Evolutionary conservation across 805 yeast species (phyloP).

Genomic region (Hanseniaspora lindneri): DNA sequence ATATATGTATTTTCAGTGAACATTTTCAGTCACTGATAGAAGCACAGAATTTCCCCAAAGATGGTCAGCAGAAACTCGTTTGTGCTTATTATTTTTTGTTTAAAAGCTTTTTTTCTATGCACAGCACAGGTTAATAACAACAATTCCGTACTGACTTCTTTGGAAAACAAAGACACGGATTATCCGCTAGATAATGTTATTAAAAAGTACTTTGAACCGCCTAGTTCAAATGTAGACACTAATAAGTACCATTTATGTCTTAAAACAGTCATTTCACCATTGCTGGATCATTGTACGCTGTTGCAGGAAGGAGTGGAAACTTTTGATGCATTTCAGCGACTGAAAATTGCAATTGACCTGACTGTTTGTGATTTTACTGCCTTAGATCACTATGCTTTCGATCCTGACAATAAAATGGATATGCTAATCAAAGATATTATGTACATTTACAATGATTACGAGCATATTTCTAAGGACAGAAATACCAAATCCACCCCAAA

Average conservation of each 20-base stretch:
- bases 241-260: neutral
- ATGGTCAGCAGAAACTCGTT: no score
- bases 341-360: slow-evolving; percentile 1
- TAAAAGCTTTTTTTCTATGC: no score
- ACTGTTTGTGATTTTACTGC: slow-evolving; percentile 4
- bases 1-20: no score
- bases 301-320: neutral
- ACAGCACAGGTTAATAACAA: no score
- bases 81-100: no score
- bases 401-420: neutral
- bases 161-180: neutral
- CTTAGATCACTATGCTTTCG: neutral
- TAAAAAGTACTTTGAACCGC: neutral
- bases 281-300: neutral
- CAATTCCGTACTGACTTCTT: no score
- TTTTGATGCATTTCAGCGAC: neutral
- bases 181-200: neutral
- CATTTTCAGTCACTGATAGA: no score
- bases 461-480: no score
- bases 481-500: no score
- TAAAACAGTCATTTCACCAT: neutral
- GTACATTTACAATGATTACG: neutral
- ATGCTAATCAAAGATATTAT: neutral
- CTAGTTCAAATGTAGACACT: neutral
- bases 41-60: no score